phyloP scores from a whole-genome alignment of 2,329 filamentous ascomycete genomes.

The Bipolaris gigantea region DNA sequence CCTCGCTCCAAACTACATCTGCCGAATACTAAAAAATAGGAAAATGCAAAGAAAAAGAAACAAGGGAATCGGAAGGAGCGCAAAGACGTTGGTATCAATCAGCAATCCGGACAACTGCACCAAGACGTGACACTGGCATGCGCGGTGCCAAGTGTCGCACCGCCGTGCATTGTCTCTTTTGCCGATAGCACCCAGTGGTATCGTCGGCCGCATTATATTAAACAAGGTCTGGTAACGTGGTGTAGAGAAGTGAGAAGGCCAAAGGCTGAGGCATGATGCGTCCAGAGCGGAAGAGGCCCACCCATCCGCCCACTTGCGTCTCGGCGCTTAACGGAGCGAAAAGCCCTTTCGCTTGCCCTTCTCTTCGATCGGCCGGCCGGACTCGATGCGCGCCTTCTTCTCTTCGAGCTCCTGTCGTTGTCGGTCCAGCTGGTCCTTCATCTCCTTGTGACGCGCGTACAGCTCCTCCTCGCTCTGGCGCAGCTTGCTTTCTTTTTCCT shows the following conservation, averaged over 20 bases:
- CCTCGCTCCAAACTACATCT: slow-evolving; percentile 40
- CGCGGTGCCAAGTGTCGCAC: slow-evolving; percentile 34
- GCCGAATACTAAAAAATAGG: slow-evolving; percentile 45
- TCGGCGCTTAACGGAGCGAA: slow-evolving; percentile 76
- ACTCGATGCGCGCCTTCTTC: slow-evolving; percentile 96
- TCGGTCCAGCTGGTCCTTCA: slow-evolving; percentile 98
- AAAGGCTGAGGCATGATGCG: slow-evolving; percentile 32
- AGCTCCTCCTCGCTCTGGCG: slow-evolving; percentile 99
- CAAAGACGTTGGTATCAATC: slow-evolving; percentile 51
- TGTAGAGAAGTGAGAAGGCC: slow-evolving; percentile 39
- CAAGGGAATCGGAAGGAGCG: slow-evolving; percentile 43
- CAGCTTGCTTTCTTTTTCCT: slow-evolving; percentile 99
- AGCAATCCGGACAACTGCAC: slow-evolving; percentile 47
- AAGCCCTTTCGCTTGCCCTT: slow-evolving; percentile 99
- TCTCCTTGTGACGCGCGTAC: slow-evolving; percentile 96
- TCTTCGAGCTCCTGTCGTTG: slow-evolving; percentile 95
- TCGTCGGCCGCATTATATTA: slow-evolving; percentile 46
- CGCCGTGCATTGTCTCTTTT: slow-evolving; percentile 43
- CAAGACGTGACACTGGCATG: slow-evolving; percentile 38
- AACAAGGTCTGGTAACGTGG: slow-evolving; percentile 46
- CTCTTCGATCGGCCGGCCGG: slow-evolving; percentile 92
- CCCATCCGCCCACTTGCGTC: slow-evolving; percentile 13
- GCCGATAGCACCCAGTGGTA: slow-evolving; percentile 47
- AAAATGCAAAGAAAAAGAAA: slow-evolving; percentile 34
- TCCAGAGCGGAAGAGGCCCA: slow-evolving; percentile 20